Conservation (phyloP, 768 basidiomycete genomes). For the Podaxis carcinomalis region DNA sequence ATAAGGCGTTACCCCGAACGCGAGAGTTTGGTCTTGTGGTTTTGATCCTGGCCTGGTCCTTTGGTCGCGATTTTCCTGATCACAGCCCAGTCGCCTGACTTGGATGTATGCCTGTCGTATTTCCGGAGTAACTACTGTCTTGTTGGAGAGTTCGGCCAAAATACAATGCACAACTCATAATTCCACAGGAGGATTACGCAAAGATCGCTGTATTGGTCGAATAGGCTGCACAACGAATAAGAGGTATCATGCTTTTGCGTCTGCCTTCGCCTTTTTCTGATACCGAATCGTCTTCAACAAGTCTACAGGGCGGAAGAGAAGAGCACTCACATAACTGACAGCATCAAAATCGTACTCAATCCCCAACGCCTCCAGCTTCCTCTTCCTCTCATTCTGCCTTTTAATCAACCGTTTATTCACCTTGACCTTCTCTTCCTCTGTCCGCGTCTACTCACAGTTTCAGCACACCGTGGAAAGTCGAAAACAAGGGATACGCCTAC, state of each 20-base stretch:
- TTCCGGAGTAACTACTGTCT: no score
- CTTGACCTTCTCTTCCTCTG: constrained; percentile 60
- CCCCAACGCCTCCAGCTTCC: constrained; percentile 73
- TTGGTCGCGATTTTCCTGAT: no score
- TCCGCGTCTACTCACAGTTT: constrained; percentile 51
- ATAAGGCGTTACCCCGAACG: no score
- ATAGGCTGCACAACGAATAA: constrained; percentile 7
- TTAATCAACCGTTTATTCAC: constrained; percentile 67
- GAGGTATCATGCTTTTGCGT: constrained; percentile 12
- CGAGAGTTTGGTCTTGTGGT: no score
- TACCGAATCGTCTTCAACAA: neutral
- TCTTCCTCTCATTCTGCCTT: constrained; percentile 73
- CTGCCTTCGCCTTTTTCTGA: constrained; percentile 22
- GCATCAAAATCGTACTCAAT: constrained; percentile 84
- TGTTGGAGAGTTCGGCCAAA: no score
- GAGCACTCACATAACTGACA: constrained; percentile 73
- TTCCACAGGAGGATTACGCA: neutral
- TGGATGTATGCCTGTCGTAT: no score
- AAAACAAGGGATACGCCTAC: constrained; percentile 31
- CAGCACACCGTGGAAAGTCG: neutral
- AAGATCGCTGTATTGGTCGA: neutral
- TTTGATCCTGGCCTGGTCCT: no score
- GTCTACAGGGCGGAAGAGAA: neutral
- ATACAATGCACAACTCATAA: no score
- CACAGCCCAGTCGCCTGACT: no score